Conservation (phyloP, 176 grass and related monocot genomes). For the Stipa capillata region DNA sequence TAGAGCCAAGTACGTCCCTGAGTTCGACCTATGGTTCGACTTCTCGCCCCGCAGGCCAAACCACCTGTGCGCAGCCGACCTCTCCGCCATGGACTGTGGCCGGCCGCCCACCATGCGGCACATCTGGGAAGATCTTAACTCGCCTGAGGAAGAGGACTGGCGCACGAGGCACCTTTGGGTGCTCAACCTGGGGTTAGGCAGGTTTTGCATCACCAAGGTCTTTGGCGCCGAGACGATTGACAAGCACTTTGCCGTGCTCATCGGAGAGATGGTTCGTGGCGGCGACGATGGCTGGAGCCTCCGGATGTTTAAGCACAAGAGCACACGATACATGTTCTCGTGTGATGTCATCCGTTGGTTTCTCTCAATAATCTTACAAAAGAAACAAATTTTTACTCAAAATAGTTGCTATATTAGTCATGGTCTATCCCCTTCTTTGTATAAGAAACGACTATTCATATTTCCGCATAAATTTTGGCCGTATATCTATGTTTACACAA, state of each 20-base stretch:
- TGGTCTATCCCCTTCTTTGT: too few species aligned
- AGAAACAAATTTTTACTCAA: too few species aligned
- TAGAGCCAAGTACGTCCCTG: neutral
- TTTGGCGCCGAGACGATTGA: neutral
- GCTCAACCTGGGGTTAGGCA: neutral
- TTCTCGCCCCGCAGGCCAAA: neutral
- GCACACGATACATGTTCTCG: neutral
- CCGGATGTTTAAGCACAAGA: neutral
- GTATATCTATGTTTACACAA: too few species aligned
- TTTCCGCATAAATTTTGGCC: too few species aligned
- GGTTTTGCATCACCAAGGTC: neutral
- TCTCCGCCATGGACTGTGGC: neutral
- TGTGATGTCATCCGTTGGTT: neutral
- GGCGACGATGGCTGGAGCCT: neutral
- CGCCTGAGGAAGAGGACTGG: neutral
- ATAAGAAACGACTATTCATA: too few species aligned
- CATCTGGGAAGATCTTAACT: neutral
- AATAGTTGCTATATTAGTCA: too few species aligned
- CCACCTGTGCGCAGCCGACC: neutral
- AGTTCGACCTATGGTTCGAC: neutral
- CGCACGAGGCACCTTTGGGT: neutral
- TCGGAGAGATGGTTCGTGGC: neutral
- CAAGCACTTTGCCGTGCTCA: neutral
- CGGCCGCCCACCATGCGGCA: neutral
- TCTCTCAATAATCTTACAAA: neutral